Base-by-base conservation (phyloP, 495 filamentous ascomycete genomes). In the Neurospora terricola region DNA sequence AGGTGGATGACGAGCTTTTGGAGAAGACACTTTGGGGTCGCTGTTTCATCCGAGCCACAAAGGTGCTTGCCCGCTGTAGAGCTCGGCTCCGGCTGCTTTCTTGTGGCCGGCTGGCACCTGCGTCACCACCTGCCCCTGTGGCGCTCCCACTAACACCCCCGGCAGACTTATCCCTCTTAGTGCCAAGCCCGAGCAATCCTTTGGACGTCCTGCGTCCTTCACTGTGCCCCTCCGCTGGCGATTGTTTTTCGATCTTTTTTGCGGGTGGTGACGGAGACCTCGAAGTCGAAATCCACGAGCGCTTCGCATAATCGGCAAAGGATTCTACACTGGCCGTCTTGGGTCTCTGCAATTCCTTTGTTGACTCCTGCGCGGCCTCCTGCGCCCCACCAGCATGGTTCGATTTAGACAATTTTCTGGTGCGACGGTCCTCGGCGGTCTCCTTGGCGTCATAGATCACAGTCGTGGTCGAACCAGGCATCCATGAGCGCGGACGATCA, bases 261-360 rank as follows among this genome's bases (percentile, higher is more conserved):
- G 62, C 37, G 34, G 77, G 82, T 43, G 91, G 89, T 27, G 88
- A 90, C 5, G 89, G 88, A 7, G 90, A 90, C 66, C 88, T 84
- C 39, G 89, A 90, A 11, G 86, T 82, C 10, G 87, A 82, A 16
- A 87, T 87, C 91, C 91, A 93, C 62, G 91, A 89, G 77, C 88
- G 88, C 74, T 87, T 87, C 14, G 91, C 89, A 75, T 93, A 86
- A 73, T 84, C 89, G 73, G 89, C 87, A 77, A 93, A 86, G 37
- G 90, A 88, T 54, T 89, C 90, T 77, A 91, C 87, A 9, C 7
- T 66, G 54, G 54, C 54, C 5, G 71, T 79, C 72, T 78, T 79
- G 21, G 81, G 75, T 36, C 77, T 74, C 34, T 84, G 81, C 54
- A 78, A 48, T 12, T 76, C 38, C 14, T 73, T 77, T 9, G 73